Evolutionary conservation across 345 rosid species (phyloP), one percentile per base, ranked within the genome.

Genomic region (Clausena lansium): DNA sequence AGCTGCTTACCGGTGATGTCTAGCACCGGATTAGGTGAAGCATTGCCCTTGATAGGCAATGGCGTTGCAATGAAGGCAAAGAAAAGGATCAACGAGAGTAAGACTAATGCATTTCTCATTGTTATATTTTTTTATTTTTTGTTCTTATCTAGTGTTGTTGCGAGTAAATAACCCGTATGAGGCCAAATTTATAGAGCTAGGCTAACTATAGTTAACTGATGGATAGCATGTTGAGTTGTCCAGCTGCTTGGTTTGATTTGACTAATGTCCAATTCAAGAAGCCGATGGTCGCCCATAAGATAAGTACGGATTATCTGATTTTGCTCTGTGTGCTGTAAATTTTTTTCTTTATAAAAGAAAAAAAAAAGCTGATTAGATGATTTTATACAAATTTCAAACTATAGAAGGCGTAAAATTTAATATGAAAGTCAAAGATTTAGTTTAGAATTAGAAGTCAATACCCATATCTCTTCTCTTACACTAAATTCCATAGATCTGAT

Each of bases 21-120:
- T 4, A 41, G 50, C 15, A 87, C 84, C 0, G 77, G 68, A n/a
- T 69, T 79, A 9, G 78, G 73, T 20, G 45, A 36, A 2, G 58
- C 66, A 45, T 45, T 58, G n/a, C 77, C 76, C 0, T 17, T 47
- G 32, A 64, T 80, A 17, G 32, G 35, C 32, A 76, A 73, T 54
- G 72, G 79, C 75, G 66, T 64, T 19, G 78, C 45, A 28, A 63
- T 41, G 3, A 76, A 77, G 76, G 59, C 68, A 22, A 76, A 67
- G 71, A 81, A 27, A 67, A 81, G 73, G 73, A 83, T 41, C 50
- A 41, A 39, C 25, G 67, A 60, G 52, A 79, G 69, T 30, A 63
- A 24, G 11, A 38, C 14, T 35, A 63, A 9, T 54, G 74, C 13
- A 54, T 70, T 7, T 20, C 24, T 76, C 78, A 58, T 64, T 71